Base-by-base conservation (phyloP, 495 filamentous ascomycete species). In the Daldinia childiae region DNA sequence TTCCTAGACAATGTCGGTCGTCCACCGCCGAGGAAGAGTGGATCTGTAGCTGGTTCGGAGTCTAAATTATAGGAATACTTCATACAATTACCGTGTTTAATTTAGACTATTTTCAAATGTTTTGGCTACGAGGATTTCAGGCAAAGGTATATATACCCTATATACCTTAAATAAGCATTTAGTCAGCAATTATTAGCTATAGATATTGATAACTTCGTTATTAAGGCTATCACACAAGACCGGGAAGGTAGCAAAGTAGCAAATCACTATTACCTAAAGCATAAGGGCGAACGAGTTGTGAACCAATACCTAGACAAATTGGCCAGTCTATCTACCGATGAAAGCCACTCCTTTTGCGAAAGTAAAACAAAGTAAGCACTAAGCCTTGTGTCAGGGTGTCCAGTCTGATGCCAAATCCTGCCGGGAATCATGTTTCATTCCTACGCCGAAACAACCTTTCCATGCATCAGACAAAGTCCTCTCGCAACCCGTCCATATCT, bases 1-100 rank as follows among this genome's bases (percentile, higher is more conserved):
- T 91, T 86, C 82, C 72, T 86, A 63, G 79, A 83, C 36, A 79
- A 84, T 68, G 72, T 90, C 38, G 82, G 80, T 6, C 66, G 66
- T 26, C 75, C 69, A 17, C 59, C 56, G 57, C 12, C 39, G 8
- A 71, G 38, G 56, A 56, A 48, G 58, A 71, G 60, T 1, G 51
- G 26, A 45, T 52, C 65, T 1, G 0, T 17, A 32, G 68, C 32
- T 17, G 45, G 62, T 8, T 43, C 48, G 2, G 62, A 64, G 61
- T 50, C 74, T 6, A 79, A 78, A n/a, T 55, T 78, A 43, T 79
- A 66, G 24, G 4, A 59, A n/a, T 32, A n/a, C n/a, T n/a, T n/a
- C n/a, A n/a, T n/a, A 15, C 14, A 58, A 24, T 8, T 19, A 11
- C n/a, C 14, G 39, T 26, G 2, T 34, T 41, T 2, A 41, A n/a